Percentiles rank a stretch among this genome's conserved stretches.
Evolutionary conservation across 352 stramenopile species (phyloP).

Genomic region (Globisporangium nunn): DNA sequence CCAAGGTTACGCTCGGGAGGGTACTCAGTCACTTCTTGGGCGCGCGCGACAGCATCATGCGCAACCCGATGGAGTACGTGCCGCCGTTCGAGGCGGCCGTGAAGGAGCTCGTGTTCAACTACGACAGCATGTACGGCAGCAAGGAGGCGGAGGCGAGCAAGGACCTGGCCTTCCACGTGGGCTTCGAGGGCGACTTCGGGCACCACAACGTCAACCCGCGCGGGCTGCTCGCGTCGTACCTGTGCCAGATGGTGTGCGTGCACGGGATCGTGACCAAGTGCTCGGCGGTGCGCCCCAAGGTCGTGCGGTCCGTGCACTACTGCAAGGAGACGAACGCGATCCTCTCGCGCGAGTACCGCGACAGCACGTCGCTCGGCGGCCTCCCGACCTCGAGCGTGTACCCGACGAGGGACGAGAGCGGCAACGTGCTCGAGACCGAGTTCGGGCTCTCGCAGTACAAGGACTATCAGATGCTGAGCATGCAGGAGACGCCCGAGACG

Average conservation of each 20-base stretch:
- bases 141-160: constrained; percentile 65
- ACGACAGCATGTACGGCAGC: constrained; percentile 72
- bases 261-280: constrained; percentile 99
- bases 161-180: constrained; percentile 83
- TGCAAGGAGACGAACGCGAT: constrained; percentile 94
- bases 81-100: constrained; percentile 79
- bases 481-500: constrained; percentile 89
- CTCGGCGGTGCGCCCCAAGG: constrained; percentile 96
- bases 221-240: constrained; percentile 82
- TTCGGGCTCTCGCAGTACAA: constrained; percentile 98
- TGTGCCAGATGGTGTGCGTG: constrained; percentile 96
- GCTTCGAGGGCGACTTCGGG: constrained; percentile 92
- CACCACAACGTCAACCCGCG: constrained; percentile 92
- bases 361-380: constrained; percentile 93
- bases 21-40: background rate
- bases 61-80: constrained; percentile 78
- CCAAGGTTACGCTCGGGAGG: background rate
- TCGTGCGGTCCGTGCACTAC: constrained; percentile 97
- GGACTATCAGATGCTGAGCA: constrained; percentile 94
- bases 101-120: constrained; percentile 76
- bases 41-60: constrained; percentile 32
- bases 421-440: constrained; percentile 96
- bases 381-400: constrained; percentile 88
- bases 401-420: constrained; percentile 94
- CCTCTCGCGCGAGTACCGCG: constrained; percentile 92